Conservation (phyloP, 345 rosid genomes). For the Populus pruinosa region DNA sequence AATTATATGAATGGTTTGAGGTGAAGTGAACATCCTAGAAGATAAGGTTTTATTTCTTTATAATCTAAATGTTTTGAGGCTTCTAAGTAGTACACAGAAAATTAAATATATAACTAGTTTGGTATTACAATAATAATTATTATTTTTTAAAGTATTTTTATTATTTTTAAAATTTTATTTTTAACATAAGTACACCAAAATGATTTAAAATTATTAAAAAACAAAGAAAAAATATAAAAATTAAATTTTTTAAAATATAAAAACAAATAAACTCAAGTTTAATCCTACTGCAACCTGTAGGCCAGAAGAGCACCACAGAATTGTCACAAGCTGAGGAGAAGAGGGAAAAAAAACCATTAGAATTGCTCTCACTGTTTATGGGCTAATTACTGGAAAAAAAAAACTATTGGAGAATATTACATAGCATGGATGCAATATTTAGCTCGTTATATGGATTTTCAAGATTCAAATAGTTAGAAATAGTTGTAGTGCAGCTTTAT, state of each 20-base stretch:
- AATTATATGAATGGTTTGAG: neutral
- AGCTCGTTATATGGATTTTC: neutral
- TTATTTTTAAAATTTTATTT: too few species aligned
- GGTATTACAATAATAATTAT: accelerated
- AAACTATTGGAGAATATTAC: neutral
- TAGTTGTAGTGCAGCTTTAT: neutral
- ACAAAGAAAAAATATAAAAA: too few species aligned
- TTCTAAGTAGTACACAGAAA: too few species aligned
- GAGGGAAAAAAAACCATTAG: neutral
- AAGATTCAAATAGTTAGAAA: neutral
- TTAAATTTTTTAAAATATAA: accelerated
- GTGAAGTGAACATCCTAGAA: too few species aligned
- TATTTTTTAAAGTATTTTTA: too few species aligned
- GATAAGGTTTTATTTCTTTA: too few species aligned
- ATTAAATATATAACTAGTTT: neutral
- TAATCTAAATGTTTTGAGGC: neutral
- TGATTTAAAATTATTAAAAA: too few species aligned
- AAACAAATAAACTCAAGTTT: neutral
- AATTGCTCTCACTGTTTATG: neutral
- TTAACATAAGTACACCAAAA: accelerated
- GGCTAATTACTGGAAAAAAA: too few species aligned
- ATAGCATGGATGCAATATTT: neutral
- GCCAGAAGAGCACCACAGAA: neutral
- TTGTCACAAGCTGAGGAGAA: neutral
- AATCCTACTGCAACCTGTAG: neutral